Evolutionary conservation across 2,329 filamentous ascomycete genomes (phyloP).

Genomic region (Xylaria sp.): DNA sequence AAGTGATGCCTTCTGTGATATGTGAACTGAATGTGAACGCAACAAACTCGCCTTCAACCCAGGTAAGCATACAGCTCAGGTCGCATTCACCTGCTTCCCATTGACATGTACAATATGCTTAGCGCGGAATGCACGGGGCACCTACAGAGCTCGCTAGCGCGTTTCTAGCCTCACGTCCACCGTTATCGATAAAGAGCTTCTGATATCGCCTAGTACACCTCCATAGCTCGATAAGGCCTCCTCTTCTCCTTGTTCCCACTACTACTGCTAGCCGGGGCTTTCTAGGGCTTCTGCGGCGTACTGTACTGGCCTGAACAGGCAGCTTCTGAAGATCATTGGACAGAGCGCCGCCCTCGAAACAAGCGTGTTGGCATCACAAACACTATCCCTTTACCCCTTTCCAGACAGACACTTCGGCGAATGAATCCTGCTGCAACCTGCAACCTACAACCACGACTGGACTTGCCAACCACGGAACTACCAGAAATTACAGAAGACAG

Average conservation of each 20-base stretch:
- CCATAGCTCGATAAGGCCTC: conserved; percentile 12
- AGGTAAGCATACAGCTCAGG: too few species aligned
- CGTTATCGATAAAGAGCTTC: conserved; percentile 23
- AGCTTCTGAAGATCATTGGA: conserved; percentile 31
- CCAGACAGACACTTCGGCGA: conserved; percentile 18
- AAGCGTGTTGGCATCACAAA: conserved; percentile 38
- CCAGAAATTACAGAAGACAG: conserved; percentile 7
- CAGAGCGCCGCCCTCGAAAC: conserved; percentile 36
- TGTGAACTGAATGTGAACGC: not conserved
- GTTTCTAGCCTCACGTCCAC: not conserved
- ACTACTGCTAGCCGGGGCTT: conserved; percentile 6
- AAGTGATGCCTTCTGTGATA: conserved; percentile 4
- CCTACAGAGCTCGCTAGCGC: conserved; percentile 7
- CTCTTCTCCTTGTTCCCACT: not conserved
- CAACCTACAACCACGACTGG: conserved; percentile 20
- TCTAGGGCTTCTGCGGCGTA: conserved; percentile 6
- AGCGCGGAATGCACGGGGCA: not conserved
- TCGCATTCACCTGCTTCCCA: too few species aligned
- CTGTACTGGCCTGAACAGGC: not conserved
- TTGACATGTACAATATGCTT: too few species aligned
- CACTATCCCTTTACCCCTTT: conserved; percentile 41
- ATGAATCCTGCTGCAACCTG: conserved; percentile 8
- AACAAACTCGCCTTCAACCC: not conserved
- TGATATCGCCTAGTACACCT: not conserved
- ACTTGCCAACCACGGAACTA: conserved; percentile 16